Percentiles rank a stretch among this genome's conserved stretches.
Evolutionary conservation across 768 basidiomycete genomes (phyloP).

Genomic region (Myochromella boudieri): DNA sequence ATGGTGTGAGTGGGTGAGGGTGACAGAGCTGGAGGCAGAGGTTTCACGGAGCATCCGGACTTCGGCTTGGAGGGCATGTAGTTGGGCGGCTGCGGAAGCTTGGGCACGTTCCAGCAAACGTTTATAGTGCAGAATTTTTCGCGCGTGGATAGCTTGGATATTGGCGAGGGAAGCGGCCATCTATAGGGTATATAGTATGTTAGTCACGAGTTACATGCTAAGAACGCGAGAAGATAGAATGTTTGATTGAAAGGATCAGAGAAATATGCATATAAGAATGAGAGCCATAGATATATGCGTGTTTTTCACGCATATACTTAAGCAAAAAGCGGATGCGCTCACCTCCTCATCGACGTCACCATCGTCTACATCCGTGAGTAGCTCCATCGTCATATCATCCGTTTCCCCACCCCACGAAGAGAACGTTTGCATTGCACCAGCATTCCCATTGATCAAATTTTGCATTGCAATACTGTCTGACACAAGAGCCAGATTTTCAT

Average conservation of each 20-base stretch:
- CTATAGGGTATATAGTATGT: constrained; percentile 18
- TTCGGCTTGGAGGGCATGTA: constrained; percentile 86
- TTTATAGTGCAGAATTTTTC: constrained; percentile 72
- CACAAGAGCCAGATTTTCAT: constrained; percentile 2
- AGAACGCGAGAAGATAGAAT: no score
- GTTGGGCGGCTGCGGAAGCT: constrained; percentile 73
- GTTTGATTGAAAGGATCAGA: no score
- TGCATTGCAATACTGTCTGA: constrained; percentile 13
- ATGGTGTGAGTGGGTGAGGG: constrained; percentile 17
- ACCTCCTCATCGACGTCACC: constrained; percentile 76
- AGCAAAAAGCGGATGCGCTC: constrained; percentile 11
- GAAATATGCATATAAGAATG: neutral
- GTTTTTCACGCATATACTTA: no score
- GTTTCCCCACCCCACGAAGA: constrained; percentile 47
- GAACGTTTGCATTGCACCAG: constrained; percentile 30
- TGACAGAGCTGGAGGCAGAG: constrained; percentile 17
- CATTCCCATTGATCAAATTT: constrained; percentile 21
- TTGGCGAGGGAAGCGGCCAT: constrained; percentile 38
- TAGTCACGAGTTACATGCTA: no score
- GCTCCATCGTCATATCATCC: constrained; percentile 67
- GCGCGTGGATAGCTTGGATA: constrained; percentile 42
- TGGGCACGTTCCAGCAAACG: constrained; percentile 81
- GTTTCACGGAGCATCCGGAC: constrained; percentile 58
- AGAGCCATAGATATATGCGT: no score
- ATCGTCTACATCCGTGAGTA: constrained; percentile 63